Evolutionary conservation across 768 basidiomycete species (phyloP).

Genomic region (Cystofilobasidium bisporidii): DNA sequence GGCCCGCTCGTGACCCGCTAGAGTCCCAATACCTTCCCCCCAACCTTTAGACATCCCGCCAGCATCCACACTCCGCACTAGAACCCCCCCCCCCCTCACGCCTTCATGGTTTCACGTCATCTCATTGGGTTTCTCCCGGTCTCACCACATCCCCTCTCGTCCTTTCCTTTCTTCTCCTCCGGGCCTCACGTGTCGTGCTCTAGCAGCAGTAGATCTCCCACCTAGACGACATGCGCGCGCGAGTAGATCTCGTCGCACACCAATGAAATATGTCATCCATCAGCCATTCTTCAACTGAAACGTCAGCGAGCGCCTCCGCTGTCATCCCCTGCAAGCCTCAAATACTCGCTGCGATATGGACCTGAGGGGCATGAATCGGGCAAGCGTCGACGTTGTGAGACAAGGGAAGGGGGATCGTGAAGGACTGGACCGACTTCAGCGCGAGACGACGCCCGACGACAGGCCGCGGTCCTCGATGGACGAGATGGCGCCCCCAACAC

Average conservation of each 20-base stretch:
- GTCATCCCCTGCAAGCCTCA: too few relatives aligned
- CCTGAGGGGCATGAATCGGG: too few relatives aligned
- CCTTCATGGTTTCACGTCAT: neutral
- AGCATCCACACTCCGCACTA: neutral
- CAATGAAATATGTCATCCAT: too few relatives aligned
- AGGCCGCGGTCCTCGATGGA: neutral
- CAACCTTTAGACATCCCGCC: neutral
- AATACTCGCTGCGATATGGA: too few relatives aligned
- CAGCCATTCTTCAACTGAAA: too few relatives aligned
- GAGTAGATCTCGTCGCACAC: too few relatives aligned
- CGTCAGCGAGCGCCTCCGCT: too few relatives aligned
- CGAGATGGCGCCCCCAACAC: neutral
- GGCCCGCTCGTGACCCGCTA: neutral
- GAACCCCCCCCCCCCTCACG: too few relatives aligned
- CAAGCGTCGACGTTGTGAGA: too few relatives aligned
- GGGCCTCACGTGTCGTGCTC: neutral
- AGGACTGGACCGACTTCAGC: neutral
- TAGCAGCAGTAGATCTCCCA: neutral
- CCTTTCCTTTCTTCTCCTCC: neutral
- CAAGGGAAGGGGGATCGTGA: too few relatives aligned
- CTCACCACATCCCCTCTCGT: too few relatives aligned
- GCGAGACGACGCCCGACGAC: neutral
- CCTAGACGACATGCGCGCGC: neutral
- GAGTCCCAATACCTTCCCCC: neutral
- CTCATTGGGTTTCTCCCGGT: too few relatives aligned